These are phyloP conservation scores for Sphagnurus paluster DNA, from an alignment of 1,284 basidiomycete species.

Conservation along the genomic window DNA sequence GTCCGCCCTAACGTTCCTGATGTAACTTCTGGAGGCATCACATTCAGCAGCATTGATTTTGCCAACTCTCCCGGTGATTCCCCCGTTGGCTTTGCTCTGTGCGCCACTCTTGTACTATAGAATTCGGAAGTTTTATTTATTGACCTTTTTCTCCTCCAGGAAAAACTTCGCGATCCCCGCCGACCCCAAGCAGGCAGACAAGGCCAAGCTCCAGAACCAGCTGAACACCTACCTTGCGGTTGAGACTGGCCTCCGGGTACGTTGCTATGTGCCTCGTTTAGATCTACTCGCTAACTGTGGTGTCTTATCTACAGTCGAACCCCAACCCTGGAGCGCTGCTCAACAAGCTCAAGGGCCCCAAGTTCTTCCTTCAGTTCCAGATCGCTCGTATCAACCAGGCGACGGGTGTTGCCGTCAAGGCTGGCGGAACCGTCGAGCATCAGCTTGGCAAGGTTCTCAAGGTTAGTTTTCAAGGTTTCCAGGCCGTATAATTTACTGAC, in stretches of 20 bases:
- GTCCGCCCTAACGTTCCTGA: constrained; percentile 23
- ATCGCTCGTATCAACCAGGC: constrained; percentile 28
- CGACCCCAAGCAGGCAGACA: not conserved
- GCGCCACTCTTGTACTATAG: not conserved
- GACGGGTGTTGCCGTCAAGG: constrained; percentile 21
- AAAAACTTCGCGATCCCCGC: constrained; percentile 1
- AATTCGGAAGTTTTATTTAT: not conserved
- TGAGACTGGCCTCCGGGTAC: constrained; percentile 5
- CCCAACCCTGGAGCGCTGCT: constrained; percentile 22
- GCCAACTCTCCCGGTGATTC: constrained; percentile 26
- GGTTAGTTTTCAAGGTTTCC: constrained; percentile 11
- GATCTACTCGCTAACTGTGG: not conserved
- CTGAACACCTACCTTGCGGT: constrained; percentile 5
- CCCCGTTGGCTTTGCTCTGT: constrained; percentile 29
- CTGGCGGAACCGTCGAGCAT: constrained; percentile 28
- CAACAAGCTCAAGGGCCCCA: constrained; percentile 26
- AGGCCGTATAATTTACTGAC: too few relatives aligned
- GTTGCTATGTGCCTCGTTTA: not conserved
- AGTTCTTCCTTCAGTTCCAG: constrained; percentile 33
- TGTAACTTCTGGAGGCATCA: constrained; percentile 23
- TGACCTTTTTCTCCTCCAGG: not conserved
- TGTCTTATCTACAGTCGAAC: constrained; percentile 20
- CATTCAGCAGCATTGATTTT: constrained; percentile 28
- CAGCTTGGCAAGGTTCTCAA: constrained; percentile 28
- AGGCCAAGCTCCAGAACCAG: constrained; percentile 1